These are phyloP conservation scores for Hypoxylon sp. DNA, from an alignment of 2,329 filamentous ascomycete species.

Conservation along the genomic window DNA sequence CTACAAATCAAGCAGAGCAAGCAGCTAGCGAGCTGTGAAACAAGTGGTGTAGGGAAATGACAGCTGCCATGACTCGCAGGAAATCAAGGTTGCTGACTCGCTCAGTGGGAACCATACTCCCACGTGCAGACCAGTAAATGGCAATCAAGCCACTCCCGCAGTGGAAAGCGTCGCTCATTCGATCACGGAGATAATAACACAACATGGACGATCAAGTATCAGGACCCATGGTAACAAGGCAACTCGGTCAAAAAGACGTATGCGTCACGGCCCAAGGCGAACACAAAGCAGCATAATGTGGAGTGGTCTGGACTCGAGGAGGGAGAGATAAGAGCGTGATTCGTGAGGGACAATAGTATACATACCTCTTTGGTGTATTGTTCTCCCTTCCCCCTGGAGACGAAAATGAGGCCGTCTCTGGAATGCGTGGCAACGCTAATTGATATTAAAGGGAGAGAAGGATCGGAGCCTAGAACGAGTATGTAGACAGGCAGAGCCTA, in stretches of 20 bases:
- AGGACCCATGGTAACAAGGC: conserved; percentile 36
- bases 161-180: conserved; percentile 26
- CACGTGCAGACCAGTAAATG: conserved; percentile 26
- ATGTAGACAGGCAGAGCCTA: background rate
- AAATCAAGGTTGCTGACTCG: conserved; percentile 35
- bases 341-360: conserved; percentile 10
- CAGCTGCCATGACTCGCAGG: conserved; percentile 46
- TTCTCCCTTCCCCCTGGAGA: conserved; percentile 17
- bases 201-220: conserved; percentile 39
- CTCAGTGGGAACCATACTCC: conserved; percentile 21
- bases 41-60: conserved; percentile 31
- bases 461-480: conserved; percentile 18
- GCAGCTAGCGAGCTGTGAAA: conserved; percentile 41
- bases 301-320: conserved; percentile 11
- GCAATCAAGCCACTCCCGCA: conserved; percentile 24
- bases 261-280: conserved; percentile 42
- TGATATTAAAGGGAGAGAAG: conserved; percentile 30
- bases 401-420: conserved; percentile 33
- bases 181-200: conserved; percentile 39
- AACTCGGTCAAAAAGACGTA: conserved; percentile 37
- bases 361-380: conserved; percentile 31
- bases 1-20: conserved; percentile 35
- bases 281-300: conserved; percentile 31
- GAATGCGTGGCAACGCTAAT: conserved; percentile 39
- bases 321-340: conserved; percentile 6